phyloP scores from a whole-genome alignment of 768 basidiomycete species.

The Postia placenta region DNA sequence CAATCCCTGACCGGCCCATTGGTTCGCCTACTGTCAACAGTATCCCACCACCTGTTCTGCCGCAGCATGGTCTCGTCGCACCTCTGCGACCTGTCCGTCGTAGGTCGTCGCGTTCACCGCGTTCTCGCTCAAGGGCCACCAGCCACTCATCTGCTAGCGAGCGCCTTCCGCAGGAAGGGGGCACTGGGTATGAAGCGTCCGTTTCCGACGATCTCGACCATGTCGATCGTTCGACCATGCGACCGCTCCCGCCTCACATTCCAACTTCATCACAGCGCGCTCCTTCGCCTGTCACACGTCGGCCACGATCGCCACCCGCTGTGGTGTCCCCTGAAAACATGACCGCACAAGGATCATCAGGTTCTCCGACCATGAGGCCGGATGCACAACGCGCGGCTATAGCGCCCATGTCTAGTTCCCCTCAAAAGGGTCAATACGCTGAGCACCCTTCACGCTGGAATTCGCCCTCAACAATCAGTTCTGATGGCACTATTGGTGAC shows the following conservation, averaged over 20 bases:
- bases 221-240: slow-evolving; percentile 40
- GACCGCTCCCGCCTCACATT: slow-evolving; percentile 32
- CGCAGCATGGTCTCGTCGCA: slow-evolving; percentile 29
- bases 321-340: background rate
- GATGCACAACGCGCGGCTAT: slow-evolving; percentile 1
- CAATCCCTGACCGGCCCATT: slow-evolving; percentile 26
- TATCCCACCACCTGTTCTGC: slow-evolving; percentile 50
- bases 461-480: slow-evolving; percentile 6
- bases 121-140: slow-evolving; percentile 55
- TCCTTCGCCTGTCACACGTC: background rate
- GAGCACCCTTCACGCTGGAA: background rate
- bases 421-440: slow-evolving; percentile 1
- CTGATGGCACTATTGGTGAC: background rate
- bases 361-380: background rate
- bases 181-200: slow-evolving; percentile 64
- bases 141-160: slow-evolving; percentile 72
- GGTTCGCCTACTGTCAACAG: slow-evolving; percentile 37
- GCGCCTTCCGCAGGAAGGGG: slow-evolving; percentile 41
- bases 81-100: slow-evolving; percentile 45
- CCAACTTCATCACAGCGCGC: background rate
- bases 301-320: slow-evolving; percentile 13
- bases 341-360: background rate
- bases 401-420: slow-evolving; percentile 2
- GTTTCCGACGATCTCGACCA: slow-evolving; percentile 55
- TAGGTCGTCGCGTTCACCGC: too few species aligned